These are phyloP conservation scores for Syzygium aqueum DNA, from an alignment of 345 rosid species.

Conservation along the genomic window DNA sequence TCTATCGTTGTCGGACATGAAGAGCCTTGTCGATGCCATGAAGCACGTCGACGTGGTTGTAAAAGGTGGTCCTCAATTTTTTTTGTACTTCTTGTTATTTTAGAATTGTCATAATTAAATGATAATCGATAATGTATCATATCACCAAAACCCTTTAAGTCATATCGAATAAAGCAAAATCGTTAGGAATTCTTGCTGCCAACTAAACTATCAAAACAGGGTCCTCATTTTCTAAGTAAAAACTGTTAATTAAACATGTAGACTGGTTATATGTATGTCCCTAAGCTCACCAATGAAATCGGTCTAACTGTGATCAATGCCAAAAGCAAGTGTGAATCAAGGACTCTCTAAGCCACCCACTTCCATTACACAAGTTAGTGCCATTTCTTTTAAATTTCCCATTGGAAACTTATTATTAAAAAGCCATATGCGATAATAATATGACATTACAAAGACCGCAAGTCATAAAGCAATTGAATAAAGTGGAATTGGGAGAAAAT, in stretches of 20 bases:
- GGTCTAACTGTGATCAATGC: background rate
- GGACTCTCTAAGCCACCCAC: background rate
- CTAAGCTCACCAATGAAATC: background rate
- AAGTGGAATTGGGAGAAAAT: background rate
- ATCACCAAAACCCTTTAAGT: background rate
- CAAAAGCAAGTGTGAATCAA: background rate
- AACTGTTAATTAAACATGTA: background rate
- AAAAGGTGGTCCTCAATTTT: background rate
- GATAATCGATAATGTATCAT: background rate
- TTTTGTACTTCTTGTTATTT: background rate
- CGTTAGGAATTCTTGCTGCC: background rate
- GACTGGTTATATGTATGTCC: background rate
- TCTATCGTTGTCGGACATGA: background rate
- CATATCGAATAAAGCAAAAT: background rate
- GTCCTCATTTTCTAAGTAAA: background rate
- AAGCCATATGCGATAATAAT: background rate
- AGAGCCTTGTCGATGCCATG: background rate
- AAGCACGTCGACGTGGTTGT: background rate
- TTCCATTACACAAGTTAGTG: background rate
- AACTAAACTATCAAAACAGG: background rate
- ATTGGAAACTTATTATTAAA: background rate
- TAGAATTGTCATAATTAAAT: background rate
- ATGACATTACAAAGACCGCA: no score
- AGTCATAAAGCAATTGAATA: background rate
- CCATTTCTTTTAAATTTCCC: background rate